A percentile compares a stretch with the other conserved stretches of the same genome.
phyloP scores from a whole-genome alignment of 2,329 filamentous ascomycete species.

The Drechslera avenae region DNA sequence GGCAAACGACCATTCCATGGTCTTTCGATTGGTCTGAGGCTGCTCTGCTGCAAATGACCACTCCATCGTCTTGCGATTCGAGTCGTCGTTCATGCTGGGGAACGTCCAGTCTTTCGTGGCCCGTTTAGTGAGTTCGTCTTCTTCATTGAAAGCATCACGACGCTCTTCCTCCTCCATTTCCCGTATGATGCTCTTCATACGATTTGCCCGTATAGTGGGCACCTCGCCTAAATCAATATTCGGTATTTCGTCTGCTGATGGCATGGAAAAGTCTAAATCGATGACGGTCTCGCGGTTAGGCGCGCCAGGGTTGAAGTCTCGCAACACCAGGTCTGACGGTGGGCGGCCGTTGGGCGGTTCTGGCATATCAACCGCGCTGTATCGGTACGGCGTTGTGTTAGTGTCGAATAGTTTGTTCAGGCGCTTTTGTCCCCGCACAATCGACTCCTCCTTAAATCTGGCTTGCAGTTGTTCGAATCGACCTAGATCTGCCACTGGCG shows the following conservation, averaged over 20 bases:
- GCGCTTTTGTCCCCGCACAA: conserved; percentile 61
- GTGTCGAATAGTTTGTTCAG: conserved; percentile 64
- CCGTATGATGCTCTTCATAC: conserved; percentile 55
- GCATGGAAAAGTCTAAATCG: conserved; percentile 62
- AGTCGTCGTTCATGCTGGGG: conserved; percentile 49
- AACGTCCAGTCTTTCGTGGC: conserved; percentile 62
- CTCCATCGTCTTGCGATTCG: conserved; percentile 56
- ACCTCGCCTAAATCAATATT: conserved; percentile 56
- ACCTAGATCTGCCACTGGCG: conserved; percentile 37
- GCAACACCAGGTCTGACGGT: conserved; percentile 62
- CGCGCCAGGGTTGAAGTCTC: conserved; percentile 50
- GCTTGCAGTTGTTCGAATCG: conserved; percentile 51
- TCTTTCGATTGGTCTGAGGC: conserved; percentile 47
- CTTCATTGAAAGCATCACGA: conserved; percentile 31
- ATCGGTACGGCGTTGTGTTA: conserved; percentile 61
- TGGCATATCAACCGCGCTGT: conserved; percentile 58
- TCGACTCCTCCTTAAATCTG: conserved; percentile 62
- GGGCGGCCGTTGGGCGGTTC: conserved; percentile 49
- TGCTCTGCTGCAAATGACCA: conserved; percentile 58
- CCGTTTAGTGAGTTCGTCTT: conserved; percentile 42
- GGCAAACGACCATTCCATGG: conserved; percentile 55
- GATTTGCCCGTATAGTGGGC: conserved; percentile 62
- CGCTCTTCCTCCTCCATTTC: conserved; percentile 51
- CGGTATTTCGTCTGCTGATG: conserved; percentile 39
- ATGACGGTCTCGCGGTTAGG: conserved; percentile 59